Conservation (phyloP, 345 rosid species). For the Eucalyptus decipiens region DNA sequence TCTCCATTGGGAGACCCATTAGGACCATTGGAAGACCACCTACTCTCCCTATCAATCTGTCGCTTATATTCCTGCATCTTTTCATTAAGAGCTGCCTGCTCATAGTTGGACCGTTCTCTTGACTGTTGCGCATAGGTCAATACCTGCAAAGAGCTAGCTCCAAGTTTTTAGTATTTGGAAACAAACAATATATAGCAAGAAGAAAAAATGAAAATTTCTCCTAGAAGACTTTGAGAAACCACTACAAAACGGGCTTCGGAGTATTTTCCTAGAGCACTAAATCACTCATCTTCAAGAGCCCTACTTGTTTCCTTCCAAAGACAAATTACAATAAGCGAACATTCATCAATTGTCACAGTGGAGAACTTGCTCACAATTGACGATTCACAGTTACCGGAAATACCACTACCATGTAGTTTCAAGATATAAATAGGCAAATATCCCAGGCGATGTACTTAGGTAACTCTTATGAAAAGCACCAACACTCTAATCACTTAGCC, state of each 20-base stretch:
- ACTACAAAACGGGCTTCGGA: not conserved
- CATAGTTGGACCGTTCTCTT: slow-evolving; percentile 92
- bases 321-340: not conserved
- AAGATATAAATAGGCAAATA: not conserved
- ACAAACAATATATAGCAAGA: not conserved
- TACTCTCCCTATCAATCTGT: slow-evolving; percentile 94
- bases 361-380: not conserved
- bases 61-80: slow-evolving; percentile 97
- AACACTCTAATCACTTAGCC: not conserved
- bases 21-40: slow-evolving; percentile 70
- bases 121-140: slow-evolving; percentile 95
- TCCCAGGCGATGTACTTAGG: not conserved
- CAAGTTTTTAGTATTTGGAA: not conserved
- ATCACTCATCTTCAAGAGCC: not conserved
- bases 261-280: not conserved
- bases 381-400: not conserved
- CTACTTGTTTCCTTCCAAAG: not conserved
- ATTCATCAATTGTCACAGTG: not conserved
- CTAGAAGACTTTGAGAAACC: not conserved
- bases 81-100: slow-evolving; percentile 88
- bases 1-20: slow-evolving; percentile 97
- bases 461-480: not conserved
- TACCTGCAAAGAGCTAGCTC: slow-evolving; percentile 38
- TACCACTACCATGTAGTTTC: not conserved
- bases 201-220: not conserved